phyloP scores from a whole-genome alignment of 208 protist species.

The Trypanosoma cruzi region DNA sequence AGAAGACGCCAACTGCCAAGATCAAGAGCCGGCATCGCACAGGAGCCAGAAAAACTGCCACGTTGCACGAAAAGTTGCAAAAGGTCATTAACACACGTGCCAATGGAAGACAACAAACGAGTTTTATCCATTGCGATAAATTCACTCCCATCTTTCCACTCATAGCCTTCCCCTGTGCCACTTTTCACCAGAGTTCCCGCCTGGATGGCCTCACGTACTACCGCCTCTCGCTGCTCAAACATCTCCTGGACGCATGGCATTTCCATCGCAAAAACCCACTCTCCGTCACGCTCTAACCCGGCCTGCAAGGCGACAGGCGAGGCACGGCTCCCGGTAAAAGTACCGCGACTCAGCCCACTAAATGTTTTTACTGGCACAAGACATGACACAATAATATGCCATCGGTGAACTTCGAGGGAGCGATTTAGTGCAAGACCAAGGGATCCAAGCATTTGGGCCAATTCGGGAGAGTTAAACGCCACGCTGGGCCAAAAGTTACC shows the following conservation, averaged over 20 bases:
- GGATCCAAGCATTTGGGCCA: conserved; percentile 69
- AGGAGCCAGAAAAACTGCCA: conserved; percentile 49
- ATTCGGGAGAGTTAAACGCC: conserved; percentile 81
- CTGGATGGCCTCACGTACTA: conserved; percentile 33
- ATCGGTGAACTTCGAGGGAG: conserved; percentile 85
- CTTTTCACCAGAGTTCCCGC: conserved; percentile 8
- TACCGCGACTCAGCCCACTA: conserved; percentile 74
- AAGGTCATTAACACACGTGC: conserved; percentile 45
- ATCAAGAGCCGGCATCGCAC: conserved; percentile 78
- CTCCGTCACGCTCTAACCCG: conserved; percentile 59
- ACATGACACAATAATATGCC: conserved; percentile 84
- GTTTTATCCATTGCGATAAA: conserved; percentile 33
- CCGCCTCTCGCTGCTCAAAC: conserved; percentile 28
- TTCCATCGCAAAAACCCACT: conserved; percentile 50
- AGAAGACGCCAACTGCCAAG: conserved; percentile 79
- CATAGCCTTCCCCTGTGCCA: conserved; percentile 13
- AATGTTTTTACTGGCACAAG: conserved; percentile 83
- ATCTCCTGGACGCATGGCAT: conserved; percentile 32
- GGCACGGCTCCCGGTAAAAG: conserved; percentile 80
- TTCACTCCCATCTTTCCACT: conserved; percentile 18
- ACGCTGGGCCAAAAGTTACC: conserved; percentile 89
- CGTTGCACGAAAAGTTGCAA: conserved; percentile 67
- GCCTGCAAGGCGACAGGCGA: conserved; percentile 57
- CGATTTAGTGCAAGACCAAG: conserved; percentile 80
- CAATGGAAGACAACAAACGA: conserved; percentile 32